These are phyloP conservation scores for Calvatia gigantea DNA, from an alignment of 768 basidiomycete species.

Conservation along the genomic window DNA sequence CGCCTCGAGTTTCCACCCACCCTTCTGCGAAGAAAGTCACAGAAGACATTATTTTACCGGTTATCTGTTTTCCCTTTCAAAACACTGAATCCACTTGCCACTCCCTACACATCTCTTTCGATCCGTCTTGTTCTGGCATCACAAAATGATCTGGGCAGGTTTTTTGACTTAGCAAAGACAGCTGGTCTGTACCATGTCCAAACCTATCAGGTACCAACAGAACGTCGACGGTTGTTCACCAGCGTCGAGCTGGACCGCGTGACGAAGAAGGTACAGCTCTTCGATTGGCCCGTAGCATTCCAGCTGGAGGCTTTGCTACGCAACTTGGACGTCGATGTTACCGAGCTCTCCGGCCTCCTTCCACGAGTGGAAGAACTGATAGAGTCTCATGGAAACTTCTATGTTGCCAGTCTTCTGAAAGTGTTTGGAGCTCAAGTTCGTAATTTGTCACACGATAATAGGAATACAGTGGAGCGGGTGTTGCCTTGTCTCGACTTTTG, in stretches of 20 bases:
- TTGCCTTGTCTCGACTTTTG: conserved; percentile 27
- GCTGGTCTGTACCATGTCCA: conserved; percentile 35
- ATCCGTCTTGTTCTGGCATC: conserved; percentile 44
- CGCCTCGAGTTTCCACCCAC: conserved; percentile 31
- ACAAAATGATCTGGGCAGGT: conserved; percentile 29
- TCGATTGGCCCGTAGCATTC: conserved; percentile 52
- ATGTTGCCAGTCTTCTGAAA: conserved; percentile 38
- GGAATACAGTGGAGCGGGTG: conserved; percentile 17
- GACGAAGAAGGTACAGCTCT: conserved; percentile 23
- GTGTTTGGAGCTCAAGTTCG: conserved; percentile 27
- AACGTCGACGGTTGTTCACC: conserved; percentile 41
- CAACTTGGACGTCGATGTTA: conserved; percentile 38
- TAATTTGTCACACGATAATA: conserved; percentile 20
- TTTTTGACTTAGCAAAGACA: conserved; percentile 32
- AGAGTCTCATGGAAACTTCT: conserved; percentile 24
- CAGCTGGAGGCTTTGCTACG: conserved; percentile 47
- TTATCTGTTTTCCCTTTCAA: conserved; percentile 34
- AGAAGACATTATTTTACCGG: conserved; percentile 21
- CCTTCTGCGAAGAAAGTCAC: conserved; percentile 10
- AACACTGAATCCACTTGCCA: conserved; percentile 36
- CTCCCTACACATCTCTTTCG: conserved; percentile 47
- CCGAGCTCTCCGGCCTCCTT: conserved; percentile 43
- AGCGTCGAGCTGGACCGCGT: conserved; percentile 24
- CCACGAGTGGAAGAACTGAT: conserved; percentile 27
- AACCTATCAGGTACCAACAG: conserved; percentile 33